Evolutionary conservation across 345 rosid genomes (phyloP).

Genomic region (Camelina laxa): DNA sequence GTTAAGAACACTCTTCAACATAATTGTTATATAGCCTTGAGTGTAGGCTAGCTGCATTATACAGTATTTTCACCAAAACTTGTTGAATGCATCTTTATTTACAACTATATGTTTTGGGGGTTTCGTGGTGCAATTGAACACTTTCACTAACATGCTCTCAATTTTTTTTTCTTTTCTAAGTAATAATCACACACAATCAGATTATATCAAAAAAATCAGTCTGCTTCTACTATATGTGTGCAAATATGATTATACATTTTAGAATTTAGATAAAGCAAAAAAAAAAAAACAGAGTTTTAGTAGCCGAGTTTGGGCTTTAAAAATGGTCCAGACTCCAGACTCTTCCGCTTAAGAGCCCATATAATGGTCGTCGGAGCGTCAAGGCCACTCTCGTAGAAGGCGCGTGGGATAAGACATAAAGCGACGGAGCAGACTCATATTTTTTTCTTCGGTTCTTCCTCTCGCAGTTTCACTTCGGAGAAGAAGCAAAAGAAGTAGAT

Average conservation of each 20-base stretch:
- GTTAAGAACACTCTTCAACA: not conserved
- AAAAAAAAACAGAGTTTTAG: not conserved
- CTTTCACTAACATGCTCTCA: not conserved
- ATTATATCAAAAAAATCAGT: not conserved
- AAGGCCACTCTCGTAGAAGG: not conserved
- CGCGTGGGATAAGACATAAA: not conserved
- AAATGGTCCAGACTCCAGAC: not conserved
- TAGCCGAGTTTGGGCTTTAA: not conserved
- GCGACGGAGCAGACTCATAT: too few relatives aligned
- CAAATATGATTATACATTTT: not conserved
- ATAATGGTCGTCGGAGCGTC: not conserved
- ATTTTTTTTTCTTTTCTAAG: too few relatives aligned
- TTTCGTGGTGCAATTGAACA: not conserved
- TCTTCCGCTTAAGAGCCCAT: not conserved
- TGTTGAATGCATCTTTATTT: not conserved
- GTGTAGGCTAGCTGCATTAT: not conserved
- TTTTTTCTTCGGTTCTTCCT: too few relatives aligned
- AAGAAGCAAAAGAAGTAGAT: not conserved
- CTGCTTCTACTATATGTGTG: not conserved
- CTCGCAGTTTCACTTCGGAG: conserved; percentile 22
- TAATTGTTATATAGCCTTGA: not conserved
- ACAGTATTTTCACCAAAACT: not conserved
- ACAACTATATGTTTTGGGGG: too few relatives aligned
- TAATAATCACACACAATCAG: not conserved
- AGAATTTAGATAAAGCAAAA: not conserved